phyloP scores from a whole-genome alignment of 2,329 filamentous ascomycete species.

The Aureobasidium mangrovei region DNA sequence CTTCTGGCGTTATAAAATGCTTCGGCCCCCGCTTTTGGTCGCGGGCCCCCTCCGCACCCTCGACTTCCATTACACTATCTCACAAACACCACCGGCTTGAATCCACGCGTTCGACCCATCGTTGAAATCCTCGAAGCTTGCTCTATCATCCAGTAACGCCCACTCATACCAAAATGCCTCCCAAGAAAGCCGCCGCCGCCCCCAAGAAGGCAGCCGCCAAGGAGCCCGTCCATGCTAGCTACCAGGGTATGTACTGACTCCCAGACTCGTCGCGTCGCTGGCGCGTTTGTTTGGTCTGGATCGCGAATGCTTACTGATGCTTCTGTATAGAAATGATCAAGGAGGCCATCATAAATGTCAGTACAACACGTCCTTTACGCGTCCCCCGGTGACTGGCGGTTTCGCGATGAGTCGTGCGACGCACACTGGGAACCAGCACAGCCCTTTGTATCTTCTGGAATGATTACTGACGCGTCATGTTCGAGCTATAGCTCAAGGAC shows the following conservation, averaged over 20 bases:
- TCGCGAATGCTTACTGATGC: conserved; percentile 49
- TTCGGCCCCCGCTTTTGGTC: neutral
- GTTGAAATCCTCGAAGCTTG: conserved; percentile 28
- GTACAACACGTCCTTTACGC: conserved; percentile 36
- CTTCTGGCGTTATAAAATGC: neutral
- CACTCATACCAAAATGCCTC: conserved; percentile 46
- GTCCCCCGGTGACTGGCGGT: neutral
- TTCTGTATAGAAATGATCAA: conserved; percentile 58
- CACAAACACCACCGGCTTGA: conserved; percentile 9
- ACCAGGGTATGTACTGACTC: conserved; percentile 48
- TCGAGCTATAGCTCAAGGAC: conserved; percentile 54
- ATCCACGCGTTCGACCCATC: conserved; percentile 21
- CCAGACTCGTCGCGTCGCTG: conserved; percentile 33
- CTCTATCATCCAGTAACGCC: conserved; percentile 21
- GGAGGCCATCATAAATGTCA: conserved; percentile 61
- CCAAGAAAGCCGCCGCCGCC: conserved; percentile 51
- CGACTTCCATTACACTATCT: conserved; percentile 14
- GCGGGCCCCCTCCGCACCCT: conserved; percentile 9
- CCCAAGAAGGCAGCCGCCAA: conserved; percentile 48
- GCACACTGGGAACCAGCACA: neutral
- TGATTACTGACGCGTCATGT: conserved; percentile 41
- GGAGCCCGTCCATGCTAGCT: conserved; percentile 51
- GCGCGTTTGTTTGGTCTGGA: conserved; percentile 22
- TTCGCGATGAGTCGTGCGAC: neutral
- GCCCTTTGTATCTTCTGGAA: neutral